phyloP scores from a whole-genome alignment of 495 filamentous ascomycete genomes.

The Jackrogersella multiformis region DNA sequence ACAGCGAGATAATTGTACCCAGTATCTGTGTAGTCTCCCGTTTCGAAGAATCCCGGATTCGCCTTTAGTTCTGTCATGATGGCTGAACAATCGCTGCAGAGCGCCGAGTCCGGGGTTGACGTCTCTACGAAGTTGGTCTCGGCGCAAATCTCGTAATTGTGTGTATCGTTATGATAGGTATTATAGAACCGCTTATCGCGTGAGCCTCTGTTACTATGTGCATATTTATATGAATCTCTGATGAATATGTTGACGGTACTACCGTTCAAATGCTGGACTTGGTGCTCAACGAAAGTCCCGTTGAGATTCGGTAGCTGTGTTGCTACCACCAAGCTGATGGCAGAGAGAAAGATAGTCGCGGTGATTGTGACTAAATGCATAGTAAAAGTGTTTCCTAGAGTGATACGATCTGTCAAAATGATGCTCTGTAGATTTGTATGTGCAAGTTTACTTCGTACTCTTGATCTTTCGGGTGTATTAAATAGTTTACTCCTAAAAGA shows the following conservation, averaged over 20 bases:
- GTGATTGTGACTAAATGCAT: conserved; percentile 4
- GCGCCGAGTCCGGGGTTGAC: conserved; percentile 19
- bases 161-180: conserved; percentile 18
- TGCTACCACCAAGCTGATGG: not conserved
- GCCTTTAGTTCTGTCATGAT: conserved; percentile 14
- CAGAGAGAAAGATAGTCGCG: not conserved
- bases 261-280: conserved; percentile 21
- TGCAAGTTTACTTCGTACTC: not conserved
- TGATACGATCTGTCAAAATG: not conserved
- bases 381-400: not conserved
- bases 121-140: conserved; percentile 31
- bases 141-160: conserved; percentile 29
- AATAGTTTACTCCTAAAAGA: too few species aligned
- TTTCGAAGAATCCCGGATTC: conserved; percentile 28
- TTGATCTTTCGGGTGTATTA: not conserved
- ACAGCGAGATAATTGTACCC: conserved; percentile 18
- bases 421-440: not conserved
- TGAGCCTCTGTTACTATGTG: not conserved
- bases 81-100: conserved; percentile 23
- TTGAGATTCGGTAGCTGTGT: not conserved
- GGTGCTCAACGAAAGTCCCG: conserved; percentile 3
- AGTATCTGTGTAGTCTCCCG: conserved; percentile 10
- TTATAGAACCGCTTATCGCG: conserved; percentile 24
- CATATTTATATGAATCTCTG: conserved; percentile 11
- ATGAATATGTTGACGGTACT: conserved; percentile 13